Evolutionary conservation across 208 protist genomes (phyloP), one percentile per base, ranked within the genome.

Genomic region (Acanthamoeba lenticulata): DNA sequence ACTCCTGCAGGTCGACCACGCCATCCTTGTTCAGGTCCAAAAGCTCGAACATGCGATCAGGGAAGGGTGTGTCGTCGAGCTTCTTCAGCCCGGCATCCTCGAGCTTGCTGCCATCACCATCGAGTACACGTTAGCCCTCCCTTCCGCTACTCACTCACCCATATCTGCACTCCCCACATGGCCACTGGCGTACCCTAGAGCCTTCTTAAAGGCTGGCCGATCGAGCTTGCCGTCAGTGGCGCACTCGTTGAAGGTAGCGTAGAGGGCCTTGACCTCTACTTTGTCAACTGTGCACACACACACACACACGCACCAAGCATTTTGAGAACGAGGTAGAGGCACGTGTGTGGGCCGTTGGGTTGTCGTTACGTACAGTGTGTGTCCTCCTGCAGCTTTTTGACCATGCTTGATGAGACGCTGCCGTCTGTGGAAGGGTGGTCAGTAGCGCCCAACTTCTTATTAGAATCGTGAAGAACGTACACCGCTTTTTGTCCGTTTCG

Each of bases 1-100:
- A 96, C n/a, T 96, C 95, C 92, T 95, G 94, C 15, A 96, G 67
- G 55, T 96, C 95, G 0, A 96, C 94, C 52, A 69, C 94, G 5
- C 90, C 90, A 60, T 95, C 94, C 44, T 90, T 94, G 55, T 96
- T 95, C 15, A 90, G 91, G 45, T 96, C 95, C 9, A 96, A 36
- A n/a, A 96, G 57, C 45, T 95, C 94, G 27, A 96, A 96, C 45
- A 96, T 49, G 19, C 60, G 19, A 27, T 96, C 95, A 5, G 74
- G 52, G 91, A 96, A 96, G 52, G 95, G 95, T 32, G 95, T 93
- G 88, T 95, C 88, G 32, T 96, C 94, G 13, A 96, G 86, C 65
- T 96, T 96, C 90, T 93, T 94, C 19, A 96, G 83, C 36, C 95
- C 95, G 36, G 81, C 86, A 49, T 38, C 40, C 38, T 95, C 88